Percentiles rank a stretch among this genome's conserved stretches.
phyloP scores from a whole-genome alignment of 1,284 basidiomycete species.

The Ustilago curta region DNA sequence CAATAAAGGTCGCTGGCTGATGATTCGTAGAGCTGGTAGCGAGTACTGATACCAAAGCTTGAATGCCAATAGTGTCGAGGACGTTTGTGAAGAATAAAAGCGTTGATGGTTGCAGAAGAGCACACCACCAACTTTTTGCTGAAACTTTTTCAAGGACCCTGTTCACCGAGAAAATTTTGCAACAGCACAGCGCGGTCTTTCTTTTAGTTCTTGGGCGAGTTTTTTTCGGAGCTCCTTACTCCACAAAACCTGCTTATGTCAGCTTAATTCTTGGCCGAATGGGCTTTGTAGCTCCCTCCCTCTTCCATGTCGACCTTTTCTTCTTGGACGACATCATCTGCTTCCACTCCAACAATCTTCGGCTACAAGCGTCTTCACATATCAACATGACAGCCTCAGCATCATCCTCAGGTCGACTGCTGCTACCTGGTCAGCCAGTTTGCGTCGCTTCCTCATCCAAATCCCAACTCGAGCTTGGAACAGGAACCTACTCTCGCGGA shows the following conservation, averaged over 20 bases:
- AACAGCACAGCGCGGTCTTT: conserved; percentile 1
- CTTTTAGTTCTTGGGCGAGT: conserved; percentile 12
- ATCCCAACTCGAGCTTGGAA: conserved; percentile 37
- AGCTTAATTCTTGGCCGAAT: conserved; percentile 18
- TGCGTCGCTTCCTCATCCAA: conserved; percentile 14
- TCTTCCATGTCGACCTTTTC: neutral
- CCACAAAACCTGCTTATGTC: conserved; percentile 29
- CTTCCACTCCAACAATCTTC: neutral
- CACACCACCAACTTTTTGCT: conserved; percentile 9
- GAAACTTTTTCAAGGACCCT: conserved; percentile 35
- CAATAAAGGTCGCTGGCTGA: neutral
- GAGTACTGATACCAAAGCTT: neutral
- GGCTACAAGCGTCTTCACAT: neutral
- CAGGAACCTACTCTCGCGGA: conserved; percentile 55
- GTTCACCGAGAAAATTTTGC: conserved; percentile 1
- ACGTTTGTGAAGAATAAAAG: neutral
- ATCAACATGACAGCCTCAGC: conserved; percentile 18
- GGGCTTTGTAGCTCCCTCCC: neutral
- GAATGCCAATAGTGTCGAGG: neutral
- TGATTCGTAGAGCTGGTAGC: neutral
- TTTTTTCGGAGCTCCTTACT: conserved; percentile 9
- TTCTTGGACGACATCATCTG: conserved; percentile 2
- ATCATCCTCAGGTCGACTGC: conserved; percentile 16
- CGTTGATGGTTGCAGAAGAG: neutral
- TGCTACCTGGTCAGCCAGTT: conserved; percentile 58